Base-by-base conservation (phyloP, 805 yeast species). In the Pichia thaimueangensis region DNA sequence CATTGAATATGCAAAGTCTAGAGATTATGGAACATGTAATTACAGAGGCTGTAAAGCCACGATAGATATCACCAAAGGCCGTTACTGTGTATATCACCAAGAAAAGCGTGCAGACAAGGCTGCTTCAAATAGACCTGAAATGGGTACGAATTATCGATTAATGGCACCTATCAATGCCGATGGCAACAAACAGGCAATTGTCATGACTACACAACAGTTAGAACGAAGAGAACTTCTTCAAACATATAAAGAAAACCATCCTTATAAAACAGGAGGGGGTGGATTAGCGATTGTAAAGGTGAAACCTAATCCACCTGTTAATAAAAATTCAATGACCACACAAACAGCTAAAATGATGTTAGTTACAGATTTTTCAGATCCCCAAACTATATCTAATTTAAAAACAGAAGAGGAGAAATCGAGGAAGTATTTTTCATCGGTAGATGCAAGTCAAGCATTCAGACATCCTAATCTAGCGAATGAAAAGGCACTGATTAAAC, bases 1-100 rank as follows among this genome's bases (percentile, higher is more conserved):
- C 2, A 40, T 89, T 5, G 95, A 86, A 52, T 70, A 91, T 41
- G 98, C 95, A 0, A 67, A 71, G 28, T 68, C 87, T 17, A 70
- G 72, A 45, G 76, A 86, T 54, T 71, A 82, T 37, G 94, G 85
- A 0, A 66, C 67, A 42, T 91, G 98, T 58, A 74, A 69, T 25
- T 79, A 80, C 13, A 56, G 63, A 6, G 53, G 59, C 7, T 89
- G 97, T 62, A 64, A 63, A 10, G 65, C 73, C 5, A 80, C 85
- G 31, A 74, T 88, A 4, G 78, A 87, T 54, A 62, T 57, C 17
- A 61, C 71, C 8, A 68, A 67, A 31, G 64, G 74, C 6, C 73
- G 70, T 20, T 71, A 76, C 45, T 89, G 97, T 60, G 78, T 77
- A 11, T 86, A 65, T 53, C 97, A 89, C 55, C 66, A 73, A 15